Conservation (phyloP, 2,329 filamentous ascomycete species). For the Ceratocystis huliohia region DNA sequence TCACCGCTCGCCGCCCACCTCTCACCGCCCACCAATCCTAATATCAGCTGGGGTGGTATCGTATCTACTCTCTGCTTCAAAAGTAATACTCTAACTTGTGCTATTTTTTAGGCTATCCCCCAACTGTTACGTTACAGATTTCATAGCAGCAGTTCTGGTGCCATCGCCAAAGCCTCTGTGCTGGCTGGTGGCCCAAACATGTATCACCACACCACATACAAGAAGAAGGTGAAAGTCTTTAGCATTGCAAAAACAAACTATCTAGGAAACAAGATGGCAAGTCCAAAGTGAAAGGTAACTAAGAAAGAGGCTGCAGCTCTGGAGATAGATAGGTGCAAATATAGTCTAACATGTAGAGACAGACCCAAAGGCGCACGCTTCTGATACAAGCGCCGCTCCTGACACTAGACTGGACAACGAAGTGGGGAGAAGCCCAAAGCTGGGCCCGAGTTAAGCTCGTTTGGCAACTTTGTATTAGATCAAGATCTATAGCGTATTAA, state of each 20-base stretch:
- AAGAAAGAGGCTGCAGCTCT: background rate
- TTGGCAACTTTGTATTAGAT: background rate
- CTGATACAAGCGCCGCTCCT: too few species aligned
- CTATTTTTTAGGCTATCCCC: background rate
- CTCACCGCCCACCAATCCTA: slow-evolving; percentile 31
- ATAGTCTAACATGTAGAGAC: background rate
- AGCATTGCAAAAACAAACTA: background rate
- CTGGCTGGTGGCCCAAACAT: background rate
- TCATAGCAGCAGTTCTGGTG: background rate
- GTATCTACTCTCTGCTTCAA: slow-evolving; percentile 30
- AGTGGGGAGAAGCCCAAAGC: background rate
- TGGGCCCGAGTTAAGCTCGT: background rate
- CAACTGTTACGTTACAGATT: background rate
- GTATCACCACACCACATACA: background rate
- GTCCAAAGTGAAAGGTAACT: background rate
- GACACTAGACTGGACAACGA: background rate
- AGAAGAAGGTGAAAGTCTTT: background rate
- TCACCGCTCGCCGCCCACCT: slow-evolving; percentile 28
- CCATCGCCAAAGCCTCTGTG: background rate
- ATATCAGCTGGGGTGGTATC: slow-evolving; percentile 33
- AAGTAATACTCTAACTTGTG: slow-evolving; percentile 23
- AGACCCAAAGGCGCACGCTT: too few species aligned
- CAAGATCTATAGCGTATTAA: background rate
- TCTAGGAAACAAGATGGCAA: background rate
- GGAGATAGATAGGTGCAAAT: background rate